Evolutionary conservation across 2,329 filamentous ascomycete species (phyloP).

Genomic region (Hypomyces perniciosus): DNA sequence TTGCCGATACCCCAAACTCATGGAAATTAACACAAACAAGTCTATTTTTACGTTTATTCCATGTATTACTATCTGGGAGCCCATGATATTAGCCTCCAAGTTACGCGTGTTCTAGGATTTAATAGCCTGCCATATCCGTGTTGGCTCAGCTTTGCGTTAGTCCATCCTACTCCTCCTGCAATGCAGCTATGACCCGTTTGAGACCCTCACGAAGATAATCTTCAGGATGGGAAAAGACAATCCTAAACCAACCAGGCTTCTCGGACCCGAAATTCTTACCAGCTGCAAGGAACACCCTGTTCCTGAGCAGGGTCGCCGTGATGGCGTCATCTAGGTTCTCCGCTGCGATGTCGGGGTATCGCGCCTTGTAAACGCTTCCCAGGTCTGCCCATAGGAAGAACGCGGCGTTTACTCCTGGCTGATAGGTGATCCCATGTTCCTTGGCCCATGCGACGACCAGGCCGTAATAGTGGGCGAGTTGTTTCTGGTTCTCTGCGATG

Average conservation of each 20-base stretch:
- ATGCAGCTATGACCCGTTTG: slow-evolving; percentile 11
- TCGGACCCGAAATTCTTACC: slow-evolving; percentile 32
- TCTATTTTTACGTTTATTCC: too few relatives aligned
- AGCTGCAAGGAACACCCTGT: slow-evolving; percentile 30
- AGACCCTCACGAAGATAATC: slow-evolving; percentile 22
- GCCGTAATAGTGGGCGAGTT: slow-evolving; percentile 33
- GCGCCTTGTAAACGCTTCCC: slow-evolving; percentile 21
- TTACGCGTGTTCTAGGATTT: neutral
- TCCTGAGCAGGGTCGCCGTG: slow-evolving; percentile 21
- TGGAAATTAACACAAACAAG: too few relatives aligned
- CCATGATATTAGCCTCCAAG: neutral
- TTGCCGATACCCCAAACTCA: too few relatives aligned
- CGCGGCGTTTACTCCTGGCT: slow-evolving; percentile 42
- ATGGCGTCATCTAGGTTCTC: slow-evolving; percentile 21
- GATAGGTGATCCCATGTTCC: slow-evolving; percentile 36
- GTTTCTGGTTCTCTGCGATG: slow-evolving; percentile 35
- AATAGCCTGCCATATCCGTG: too few relatives aligned
- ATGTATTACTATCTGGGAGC: too few relatives aligned
- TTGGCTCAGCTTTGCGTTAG: too few relatives aligned
- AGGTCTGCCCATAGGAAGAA: slow-evolving; percentile 52
- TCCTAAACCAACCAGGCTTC: slow-evolving; percentile 31
- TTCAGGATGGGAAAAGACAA: slow-evolving; percentile 31
- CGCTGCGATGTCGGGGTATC: slow-evolving; percentile 14
- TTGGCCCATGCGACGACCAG: slow-evolving; percentile 31
- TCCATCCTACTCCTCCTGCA: neutral